Base-by-base conservation (phyloP, 2,329 filamentous ascomycete genomes). In the Hortaea werneckii region DNA sequence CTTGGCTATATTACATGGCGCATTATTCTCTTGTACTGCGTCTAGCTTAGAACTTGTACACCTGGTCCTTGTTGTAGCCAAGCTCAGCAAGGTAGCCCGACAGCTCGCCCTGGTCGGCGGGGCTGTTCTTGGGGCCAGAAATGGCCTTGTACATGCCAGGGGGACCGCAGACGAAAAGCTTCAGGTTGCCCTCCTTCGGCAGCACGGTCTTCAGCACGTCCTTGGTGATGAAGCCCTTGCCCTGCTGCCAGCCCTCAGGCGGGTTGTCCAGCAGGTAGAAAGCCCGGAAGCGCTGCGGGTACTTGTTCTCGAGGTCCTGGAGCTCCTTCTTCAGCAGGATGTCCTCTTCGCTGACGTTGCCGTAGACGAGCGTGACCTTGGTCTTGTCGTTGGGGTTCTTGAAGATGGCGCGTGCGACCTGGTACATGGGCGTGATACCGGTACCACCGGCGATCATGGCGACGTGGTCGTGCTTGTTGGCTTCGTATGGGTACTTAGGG, bases 401-500 rank as follows among this genome's bases (percentile, higher is more conserved):
- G 81, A 96, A 94, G 71, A 98, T 95, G 63, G 82, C 78, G 52
- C 87, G 87, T 54, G 80, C 75, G 40, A 98, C 81, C 75, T 98
- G 92, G 76, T 86, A 96, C 90, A 96, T 95, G 57, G 92, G 92
- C 8, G 92, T 92, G 67, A 98, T 94, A 50, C 92, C 92, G 6
- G 92, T 95, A 54, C 92, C 92, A 59, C 92, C 92, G n/a, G 90
- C 87, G 52, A 98, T 78, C 54, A 90, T 75, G 35, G 79, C 83
- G 58, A 94, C 80, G 74, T 96, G 88, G 50, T 86, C 53, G 73
- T 95, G 89, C 79, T 95, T 95, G 78, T 96, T 96, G 56, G 82
- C 63, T 44, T 79, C 64, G 89, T 89, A 96, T 29, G 79, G 69
- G 69, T 95, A 96, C 71, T 98, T 98, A 60, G 87, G 86, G 35